A percentile compares a stretch with the other conserved stretches of the same genome.
Evolutionary conservation across 208 protist species (phyloP).

Genomic region (Entamoeba histolytica): DNA sequence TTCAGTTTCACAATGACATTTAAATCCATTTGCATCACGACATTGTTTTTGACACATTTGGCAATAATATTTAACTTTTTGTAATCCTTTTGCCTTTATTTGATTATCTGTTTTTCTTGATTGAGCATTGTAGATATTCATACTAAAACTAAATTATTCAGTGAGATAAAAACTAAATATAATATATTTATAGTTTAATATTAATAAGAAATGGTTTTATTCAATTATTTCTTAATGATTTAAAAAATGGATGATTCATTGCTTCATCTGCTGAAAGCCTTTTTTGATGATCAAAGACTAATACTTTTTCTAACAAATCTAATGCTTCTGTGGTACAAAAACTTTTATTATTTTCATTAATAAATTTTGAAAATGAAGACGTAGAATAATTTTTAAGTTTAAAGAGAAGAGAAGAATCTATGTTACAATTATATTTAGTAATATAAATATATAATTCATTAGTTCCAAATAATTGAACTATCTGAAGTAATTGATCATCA

Average conservation of each 20-base stretch:
- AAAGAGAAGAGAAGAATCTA: neutral
- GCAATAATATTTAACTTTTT: constrained; percentile 62
- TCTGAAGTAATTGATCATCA: constrained; percentile 17
- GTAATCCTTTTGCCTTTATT: constrained; percentile 43
- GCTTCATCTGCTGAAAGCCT: constrained; percentile 84
- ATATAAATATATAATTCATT: constrained; percentile 4
- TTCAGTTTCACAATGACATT: constrained; percentile 54
- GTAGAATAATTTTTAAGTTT: neutral
- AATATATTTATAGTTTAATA: too few relatives aligned
- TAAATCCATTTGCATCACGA: constrained; percentile 33
- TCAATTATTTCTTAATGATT: constrained; percentile 9
- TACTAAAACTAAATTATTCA: too few relatives aligned
- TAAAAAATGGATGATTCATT: constrained; percentile 91
- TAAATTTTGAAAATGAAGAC: constrained; percentile 24
- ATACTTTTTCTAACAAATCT: constrained; percentile 83
- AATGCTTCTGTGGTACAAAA: constrained; percentile 76
- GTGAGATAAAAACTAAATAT: too few relatives aligned
- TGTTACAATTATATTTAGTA: constrained; percentile 8
- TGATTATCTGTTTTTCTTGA: too few relatives aligned
- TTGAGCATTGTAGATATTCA: too few relatives aligned
- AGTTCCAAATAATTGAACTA: constrained; percentile 17
- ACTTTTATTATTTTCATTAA: constrained; percentile 64
- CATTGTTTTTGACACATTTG: constrained; percentile 62
- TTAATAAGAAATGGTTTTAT: too few relatives aligned
- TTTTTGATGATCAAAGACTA: constrained; percentile 80